These are phyloP conservation scores for Collybiopsis confluens DNA, from an alignment of 768 basidiomycete species.

Conservation along the genomic window DNA sequence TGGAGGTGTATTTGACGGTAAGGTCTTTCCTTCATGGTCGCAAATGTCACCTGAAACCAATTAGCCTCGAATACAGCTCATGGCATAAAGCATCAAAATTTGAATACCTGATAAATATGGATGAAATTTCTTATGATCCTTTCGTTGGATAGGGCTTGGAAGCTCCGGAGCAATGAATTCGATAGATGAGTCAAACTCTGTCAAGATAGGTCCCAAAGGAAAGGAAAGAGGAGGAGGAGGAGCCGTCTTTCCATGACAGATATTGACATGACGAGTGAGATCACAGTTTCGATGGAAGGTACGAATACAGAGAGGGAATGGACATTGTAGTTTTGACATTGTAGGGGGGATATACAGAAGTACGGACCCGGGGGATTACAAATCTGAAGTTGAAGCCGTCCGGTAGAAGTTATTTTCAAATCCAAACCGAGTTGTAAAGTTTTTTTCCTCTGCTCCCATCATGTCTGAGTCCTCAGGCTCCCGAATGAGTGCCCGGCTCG, in stretches of 20 bases:
- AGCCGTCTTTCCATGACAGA: background rate
- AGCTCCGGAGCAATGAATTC: background rate
- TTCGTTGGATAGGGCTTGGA: background rate
- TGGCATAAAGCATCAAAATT: background rate
- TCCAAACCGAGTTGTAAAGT: background rate
- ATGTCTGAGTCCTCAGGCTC: background rate
- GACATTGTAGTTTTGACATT: background rate
- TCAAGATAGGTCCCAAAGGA: background rate
- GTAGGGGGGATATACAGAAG: background rate
- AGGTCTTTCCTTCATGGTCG: background rate
- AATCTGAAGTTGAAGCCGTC: background rate
- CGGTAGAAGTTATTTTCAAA: background rate
- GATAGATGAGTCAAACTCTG: background rate
- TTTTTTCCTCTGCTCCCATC: background rate
- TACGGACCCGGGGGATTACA: background rate
- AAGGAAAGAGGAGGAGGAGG: background rate
- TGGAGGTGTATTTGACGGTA: background rate
- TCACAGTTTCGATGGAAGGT: background rate
- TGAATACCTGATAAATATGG: slow-evolving; percentile 2
- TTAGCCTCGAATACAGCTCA: background rate
- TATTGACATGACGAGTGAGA: slow-evolving; percentile 2
- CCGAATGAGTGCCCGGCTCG: background rate
- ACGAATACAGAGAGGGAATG: background rate
- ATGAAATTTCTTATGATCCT: background rate
- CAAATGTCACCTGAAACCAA: slow-evolving; percentile 7